Evolutionary conservation across 2,329 filamentous ascomycete species (phyloP).

Genomic region (Coleophoma cylindrospora): DNA sequence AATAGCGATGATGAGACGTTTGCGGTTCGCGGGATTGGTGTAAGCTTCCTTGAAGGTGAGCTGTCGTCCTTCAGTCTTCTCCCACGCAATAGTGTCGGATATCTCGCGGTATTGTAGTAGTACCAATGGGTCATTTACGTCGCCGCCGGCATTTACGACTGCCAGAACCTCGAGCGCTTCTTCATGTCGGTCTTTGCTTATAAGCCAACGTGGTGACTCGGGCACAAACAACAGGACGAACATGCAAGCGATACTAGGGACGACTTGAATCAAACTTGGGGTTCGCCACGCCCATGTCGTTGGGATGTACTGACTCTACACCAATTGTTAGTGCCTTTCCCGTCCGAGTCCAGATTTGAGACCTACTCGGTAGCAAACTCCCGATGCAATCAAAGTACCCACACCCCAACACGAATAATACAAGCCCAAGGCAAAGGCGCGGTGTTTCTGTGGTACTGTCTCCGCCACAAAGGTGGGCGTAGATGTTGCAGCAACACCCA

Average conservation of each 20-base stretch:
- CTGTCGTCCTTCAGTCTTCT: slow-evolving; percentile 33
- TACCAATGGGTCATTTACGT: slow-evolving; percentile 32
- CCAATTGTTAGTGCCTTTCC: background rate
- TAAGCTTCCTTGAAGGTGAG: slow-evolving; percentile 31
- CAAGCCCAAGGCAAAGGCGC: slow-evolving; percentile 35
- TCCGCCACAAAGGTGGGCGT: slow-evolving; percentile 30
- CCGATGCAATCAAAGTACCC: slow-evolving; percentile 6
- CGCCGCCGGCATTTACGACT: slow-evolving; percentile 39
- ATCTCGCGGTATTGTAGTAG: slow-evolving; percentile 33
- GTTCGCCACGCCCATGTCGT: slow-evolving; percentile 33
- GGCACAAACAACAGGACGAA: slow-evolving; percentile 60
- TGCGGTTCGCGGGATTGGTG: slow-evolving; percentile 2
- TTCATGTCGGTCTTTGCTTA: slow-evolving; percentile 93
- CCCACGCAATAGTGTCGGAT: slow-evolving; percentile 28
- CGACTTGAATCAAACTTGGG: slow-evolving; percentile 35
- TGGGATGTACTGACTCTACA: slow-evolving; percentile 2
- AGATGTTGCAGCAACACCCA: slow-evolving; percentile 9
- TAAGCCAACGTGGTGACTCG: slow-evolving; percentile 91
- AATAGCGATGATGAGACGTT: slow-evolving; percentile 7
- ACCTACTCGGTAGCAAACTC: slow-evolving; percentile 5
- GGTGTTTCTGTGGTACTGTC: slow-evolving; percentile 36
- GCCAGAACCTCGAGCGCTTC: slow-evolving; percentile 95
- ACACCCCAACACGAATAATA: slow-evolving; percentile 7
- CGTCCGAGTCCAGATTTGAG: background rate
- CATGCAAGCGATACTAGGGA: slow-evolving; percentile 2